These are phyloP conservation scores for Stellera chamaejasme DNA, from an alignment of 345 rosid species.

Conservation along the genomic window DNA sequence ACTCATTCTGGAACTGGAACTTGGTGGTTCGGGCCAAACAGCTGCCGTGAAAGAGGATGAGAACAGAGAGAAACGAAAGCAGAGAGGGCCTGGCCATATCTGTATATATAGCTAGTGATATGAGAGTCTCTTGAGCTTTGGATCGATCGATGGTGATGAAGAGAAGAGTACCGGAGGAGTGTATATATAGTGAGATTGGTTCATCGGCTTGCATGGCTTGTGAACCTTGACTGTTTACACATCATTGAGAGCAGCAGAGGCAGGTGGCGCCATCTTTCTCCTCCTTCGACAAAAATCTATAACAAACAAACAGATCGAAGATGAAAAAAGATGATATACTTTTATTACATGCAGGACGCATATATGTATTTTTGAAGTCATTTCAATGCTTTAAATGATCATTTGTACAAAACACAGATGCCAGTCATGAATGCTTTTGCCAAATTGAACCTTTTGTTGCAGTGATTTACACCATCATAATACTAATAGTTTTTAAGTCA, in stretches of 20 bases:
- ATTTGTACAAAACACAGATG: too few species aligned
- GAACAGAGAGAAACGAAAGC: constrained; percentile 19
- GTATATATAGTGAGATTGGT: constrained; percentile 19
- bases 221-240: constrained; percentile 11
- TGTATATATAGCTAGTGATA: neutral
- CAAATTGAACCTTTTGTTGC: too few species aligned
- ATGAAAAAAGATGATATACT: too few species aligned
- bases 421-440: too few species aligned
- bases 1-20: constrained; percentile 22
- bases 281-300: neutral
- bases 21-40: constrained; percentile 14
- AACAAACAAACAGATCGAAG: neutral
- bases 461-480: too few species aligned
- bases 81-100: constrained; percentile 18
- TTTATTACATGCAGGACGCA: too few species aligned
- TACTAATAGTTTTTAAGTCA: too few species aligned
- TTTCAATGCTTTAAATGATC: too few species aligned
- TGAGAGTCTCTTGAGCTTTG: neutral
- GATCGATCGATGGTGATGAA: constrained; percentile 9
- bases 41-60: constrained; percentile 20
- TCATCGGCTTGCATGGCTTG: constrained; percentile 38
- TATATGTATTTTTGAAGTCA: too few species aligned
- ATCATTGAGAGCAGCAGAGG: constrained; percentile 9
- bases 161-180: neutral
- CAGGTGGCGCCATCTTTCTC: constrained; percentile 11